Conservation (phyloP, 768 basidiomycete genomes). For the Ramaria sp. region DNA sequence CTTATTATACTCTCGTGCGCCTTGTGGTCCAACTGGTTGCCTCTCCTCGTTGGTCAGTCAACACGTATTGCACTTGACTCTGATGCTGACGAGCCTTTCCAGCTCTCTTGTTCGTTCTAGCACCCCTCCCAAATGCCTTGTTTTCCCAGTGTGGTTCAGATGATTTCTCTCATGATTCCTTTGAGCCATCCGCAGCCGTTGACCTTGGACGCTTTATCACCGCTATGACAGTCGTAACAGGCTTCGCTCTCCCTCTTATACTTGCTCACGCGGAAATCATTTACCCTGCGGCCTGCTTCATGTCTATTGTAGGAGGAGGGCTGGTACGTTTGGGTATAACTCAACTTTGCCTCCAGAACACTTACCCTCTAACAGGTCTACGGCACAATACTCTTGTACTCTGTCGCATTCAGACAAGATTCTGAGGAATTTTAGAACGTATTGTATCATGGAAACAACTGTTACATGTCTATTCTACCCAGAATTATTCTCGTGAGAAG, state of each 20-base stretch:
- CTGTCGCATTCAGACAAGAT: slow-evolving; percentile 72
- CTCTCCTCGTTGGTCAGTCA: slow-evolving; percentile 82
- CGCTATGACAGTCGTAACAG: slow-evolving; percentile 79
- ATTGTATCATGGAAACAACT: slow-evolving; percentile 25
- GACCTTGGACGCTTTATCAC: slow-evolving; percentile 96
- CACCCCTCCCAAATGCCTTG: slow-evolving; percentile 89
- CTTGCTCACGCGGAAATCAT: slow-evolving; percentile 90
- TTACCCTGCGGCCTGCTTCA: slow-evolving; percentile 69
- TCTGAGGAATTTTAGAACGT: slow-evolving; percentile 54
- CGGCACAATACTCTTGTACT: slow-evolving; percentile 82
- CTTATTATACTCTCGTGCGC: slow-evolving; percentile 97
- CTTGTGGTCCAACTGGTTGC: slow-evolving; percentile 93
- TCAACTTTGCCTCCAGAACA: slow-evolving; percentile 2
- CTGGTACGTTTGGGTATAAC: slow-evolving; percentile 27
- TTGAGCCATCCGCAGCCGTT: slow-evolving; percentile 56
- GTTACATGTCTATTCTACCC: background rate
- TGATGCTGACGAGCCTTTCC: background rate
- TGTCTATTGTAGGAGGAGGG: slow-evolving; percentile 94
- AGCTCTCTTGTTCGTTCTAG: slow-evolving; percentile 93
- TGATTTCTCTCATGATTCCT: slow-evolving; percentile 68
- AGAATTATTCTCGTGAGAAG: background rate
- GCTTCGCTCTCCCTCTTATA: slow-evolving; percentile 86
- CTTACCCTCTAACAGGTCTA: slow-evolving; percentile 55
- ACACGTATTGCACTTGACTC: background rate
- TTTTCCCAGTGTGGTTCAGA: slow-evolving; percentile 90